Conservation (phyloP, 768 basidiomycete genomes). For the Rubroboletus satanas region DNA sequence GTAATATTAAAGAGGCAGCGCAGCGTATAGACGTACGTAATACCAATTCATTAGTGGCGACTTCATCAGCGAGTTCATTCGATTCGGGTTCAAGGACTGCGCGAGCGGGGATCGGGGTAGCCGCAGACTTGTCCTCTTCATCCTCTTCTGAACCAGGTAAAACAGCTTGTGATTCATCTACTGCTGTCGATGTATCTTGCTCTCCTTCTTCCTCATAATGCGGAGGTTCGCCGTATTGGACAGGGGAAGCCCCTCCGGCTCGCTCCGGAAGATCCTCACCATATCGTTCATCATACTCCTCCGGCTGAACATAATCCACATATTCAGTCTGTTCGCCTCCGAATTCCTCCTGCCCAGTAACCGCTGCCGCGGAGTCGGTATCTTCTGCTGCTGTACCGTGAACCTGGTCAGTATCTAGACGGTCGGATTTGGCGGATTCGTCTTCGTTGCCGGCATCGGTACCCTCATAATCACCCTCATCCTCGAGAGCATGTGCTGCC, state of each 20-base stretch:
- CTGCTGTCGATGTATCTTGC: slow-evolving; percentile 15
- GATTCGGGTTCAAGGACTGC: slow-evolving; percentile 8
- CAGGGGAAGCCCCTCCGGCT: slow-evolving; percentile 11
- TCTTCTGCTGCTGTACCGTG: slow-evolving; percentile 24
- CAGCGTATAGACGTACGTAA: slow-evolving; percentile 8
- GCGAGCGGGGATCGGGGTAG: slow-evolving; percentile 14
- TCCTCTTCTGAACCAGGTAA: slow-evolving; percentile 12
- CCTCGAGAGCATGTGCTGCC: slow-evolving; percentile 13
- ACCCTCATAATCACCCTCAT: slow-evolving; percentile 21
- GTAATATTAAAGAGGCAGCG: neutral
- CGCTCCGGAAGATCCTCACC: slow-evolving; percentile 35
- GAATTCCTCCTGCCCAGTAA: slow-evolving; percentile 12
- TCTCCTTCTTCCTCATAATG: slow-evolving; percentile 26
- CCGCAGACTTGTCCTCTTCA: slow-evolving; percentile 9
- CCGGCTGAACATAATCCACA: slow-evolving; percentile 29
- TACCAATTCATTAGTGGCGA: neutral
- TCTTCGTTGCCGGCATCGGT: slow-evolving; percentile 18
- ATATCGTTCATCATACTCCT: slow-evolving; percentile 36
- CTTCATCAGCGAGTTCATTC: neutral
- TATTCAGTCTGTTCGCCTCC: slow-evolving; percentile 35
- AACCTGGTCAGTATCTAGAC: slow-evolving; percentile 29
- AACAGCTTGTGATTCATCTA: slow-evolving; percentile 15
- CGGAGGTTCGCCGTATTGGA: slow-evolving; percentile 16
- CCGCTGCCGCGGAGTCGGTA: slow-evolving; percentile 14
- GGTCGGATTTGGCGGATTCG: slow-evolving; percentile 14